Base-by-base conservation (phyloP, 352 stramenopile species). In the Phytopythium cucurbitacearum region DNA sequence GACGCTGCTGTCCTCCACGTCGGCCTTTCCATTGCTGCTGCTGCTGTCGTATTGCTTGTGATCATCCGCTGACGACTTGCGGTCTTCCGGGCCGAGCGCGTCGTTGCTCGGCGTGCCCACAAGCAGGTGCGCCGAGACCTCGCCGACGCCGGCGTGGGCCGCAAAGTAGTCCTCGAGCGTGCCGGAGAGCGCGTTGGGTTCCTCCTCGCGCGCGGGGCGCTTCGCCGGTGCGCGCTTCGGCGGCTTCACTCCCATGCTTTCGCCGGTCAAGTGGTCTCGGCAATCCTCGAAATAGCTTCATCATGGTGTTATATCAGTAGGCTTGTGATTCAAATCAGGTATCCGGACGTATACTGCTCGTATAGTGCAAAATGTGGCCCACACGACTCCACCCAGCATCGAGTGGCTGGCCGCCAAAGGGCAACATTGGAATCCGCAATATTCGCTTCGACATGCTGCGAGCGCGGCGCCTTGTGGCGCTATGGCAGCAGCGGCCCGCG, bases 71-170 rank as follows among this genome's bases (percentile, higher is more conserved):
- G 21, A 28, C 21, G 21, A 28, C 21, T 28, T 28, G 21, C 21
- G 21, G 21, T 28, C 21, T 28, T 85, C 69, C 49, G 75, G 63
- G 37, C 64, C 58, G 73, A 87, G 81, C 28, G 77, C 73, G 49
- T 84, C 69, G 71, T 80, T 69, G 8, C 60, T 67, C 2, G 62
- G 53, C 34, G 68, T 62, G 11, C 66, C 74, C 13, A 77, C 76
- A 43, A 87, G 71, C 59, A 87, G 53, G 51, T 87, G 76, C 54
- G 80, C 73, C 39, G 71, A 80, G 40, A 87, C 67, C n/a, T 58
- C 52, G 4, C 60, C 65, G 8, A 41, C 58, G 37, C 62, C 62
- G 55, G 65, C 64, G 54, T 69, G 53, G 2, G 57, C 42, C 37
- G 61, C 60, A 38, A 73, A 73, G 34, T 73, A 73, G 37, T 69